phyloP scores from a whole-genome alignment of 352 stramenopile species.

The Phytopythium vexans region DNA sequence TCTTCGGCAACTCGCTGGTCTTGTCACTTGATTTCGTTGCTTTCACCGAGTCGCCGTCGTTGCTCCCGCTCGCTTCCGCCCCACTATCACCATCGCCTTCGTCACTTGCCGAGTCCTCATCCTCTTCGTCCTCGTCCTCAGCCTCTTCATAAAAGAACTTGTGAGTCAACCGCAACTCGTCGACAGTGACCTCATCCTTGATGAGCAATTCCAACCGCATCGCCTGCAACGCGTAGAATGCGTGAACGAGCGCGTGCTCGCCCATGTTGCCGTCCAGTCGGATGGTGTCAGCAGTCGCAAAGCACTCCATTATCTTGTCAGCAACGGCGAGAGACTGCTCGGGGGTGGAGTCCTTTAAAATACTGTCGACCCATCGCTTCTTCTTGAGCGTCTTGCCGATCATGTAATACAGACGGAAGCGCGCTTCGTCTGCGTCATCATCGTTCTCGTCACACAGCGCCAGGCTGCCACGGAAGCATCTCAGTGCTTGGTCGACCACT shows the following conservation, averaged over 20 bases:
- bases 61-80: constrained; percentile 2
- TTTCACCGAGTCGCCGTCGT: constrained; percentile 1
- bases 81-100: constrained; percentile 4
- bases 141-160: constrained; percentile 60
- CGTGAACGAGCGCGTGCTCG: constrained; percentile 71
- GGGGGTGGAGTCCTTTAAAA: constrained; percentile 3
- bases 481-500: constrained; percentile 23
- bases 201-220: constrained; percentile 57
- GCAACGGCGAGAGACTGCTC: constrained; percentile 15
- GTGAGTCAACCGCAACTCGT: constrained; percentile 35
- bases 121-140: constrained; percentile 23
- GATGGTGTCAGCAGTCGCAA: constrained; percentile 49
- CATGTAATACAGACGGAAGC: constrained; percentile 74
- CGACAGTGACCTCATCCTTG: constrained; percentile 14
- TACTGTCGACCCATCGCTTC: constrained; percentile 28
- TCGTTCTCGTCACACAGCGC: constrained; percentile 21
- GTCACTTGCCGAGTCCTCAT: constrained; percentile 7
- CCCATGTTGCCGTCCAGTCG: constrained; percentile 54
- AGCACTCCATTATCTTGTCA: constrained; percentile 42
- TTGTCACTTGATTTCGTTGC: constrained; percentile 3
- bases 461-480: constrained; percentile 41
- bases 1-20: constrained; percentile 22
- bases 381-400: constrained; percentile 74
- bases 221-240: constrained; percentile 71
- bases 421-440: constrained; percentile 40